Percentiles rank a stretch among this genome's conserved stretches.
Evolutionary conservation across 768 basidiomycete genomes (phyloP).

Genomic region (Kwoniella sp.): DNA sequence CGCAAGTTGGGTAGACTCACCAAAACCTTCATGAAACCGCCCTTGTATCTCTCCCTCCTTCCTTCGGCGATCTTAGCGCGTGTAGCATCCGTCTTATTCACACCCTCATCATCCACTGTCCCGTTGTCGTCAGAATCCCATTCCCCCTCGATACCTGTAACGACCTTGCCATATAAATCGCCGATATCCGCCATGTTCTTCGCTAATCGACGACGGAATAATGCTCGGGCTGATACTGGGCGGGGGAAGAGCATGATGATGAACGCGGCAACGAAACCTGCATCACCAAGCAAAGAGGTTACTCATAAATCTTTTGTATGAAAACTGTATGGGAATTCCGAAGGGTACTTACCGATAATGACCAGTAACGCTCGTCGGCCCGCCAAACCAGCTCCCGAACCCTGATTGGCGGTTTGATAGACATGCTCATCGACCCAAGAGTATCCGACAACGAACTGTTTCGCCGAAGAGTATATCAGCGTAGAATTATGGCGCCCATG

Average conservation of each 20-base stretch:
- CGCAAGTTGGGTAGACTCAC: conserved; percentile 26
- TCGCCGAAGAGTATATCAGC: conserved; percentile 1
- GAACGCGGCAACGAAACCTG: conserved; percentile 62
- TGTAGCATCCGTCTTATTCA: conserved; percentile 5
- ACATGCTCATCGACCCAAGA: conserved; percentile 65
- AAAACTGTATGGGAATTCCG: neutral
- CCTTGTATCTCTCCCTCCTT: conserved; percentile 33
- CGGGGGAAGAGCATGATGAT: conserved; percentile 63
- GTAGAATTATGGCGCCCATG: too few relatives aligned
- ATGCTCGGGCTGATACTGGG: conserved; percentile 61
- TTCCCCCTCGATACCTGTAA: conserved; percentile 56
- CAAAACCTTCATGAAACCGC: conserved; percentile 41
- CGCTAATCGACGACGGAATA: conserved; percentile 60
- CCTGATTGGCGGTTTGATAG: conserved; percentile 59
- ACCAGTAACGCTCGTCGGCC: conserved; percentile 63
- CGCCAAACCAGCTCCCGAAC: conserved; percentile 62
- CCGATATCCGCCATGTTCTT: conserved; percentile 58
- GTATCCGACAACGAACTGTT: conserved; percentile 62
- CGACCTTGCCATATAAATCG: conserved; percentile 56
- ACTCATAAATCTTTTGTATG: too few relatives aligned
- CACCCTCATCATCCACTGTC: conserved; percentile 28
- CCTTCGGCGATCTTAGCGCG: conserved; percentile 44
- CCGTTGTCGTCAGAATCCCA: conserved; percentile 56
- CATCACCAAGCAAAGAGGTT: too few relatives aligned
- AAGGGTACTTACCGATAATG: conserved; percentile 58